Conservation (phyloP, 1,284 basidiomycete genomes). For the Apiotrichum siamense region DNA sequence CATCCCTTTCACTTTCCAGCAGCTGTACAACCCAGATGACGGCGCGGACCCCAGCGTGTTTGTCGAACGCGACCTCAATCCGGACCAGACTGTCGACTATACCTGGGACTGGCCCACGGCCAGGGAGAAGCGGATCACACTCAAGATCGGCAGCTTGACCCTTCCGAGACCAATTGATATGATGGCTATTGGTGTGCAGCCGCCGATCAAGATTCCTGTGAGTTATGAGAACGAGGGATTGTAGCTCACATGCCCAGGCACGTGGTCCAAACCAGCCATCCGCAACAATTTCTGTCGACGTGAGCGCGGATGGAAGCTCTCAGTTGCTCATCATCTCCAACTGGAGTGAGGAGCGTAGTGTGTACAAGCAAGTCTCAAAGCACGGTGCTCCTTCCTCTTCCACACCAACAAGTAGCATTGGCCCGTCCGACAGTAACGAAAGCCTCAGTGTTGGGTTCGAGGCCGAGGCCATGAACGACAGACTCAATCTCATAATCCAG, state of each 20-base stretch:
- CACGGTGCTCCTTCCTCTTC: slow-evolving; percentile 44
- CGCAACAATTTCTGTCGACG: slow-evolving; percentile 76
- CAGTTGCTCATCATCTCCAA: slow-evolving; percentile 84
- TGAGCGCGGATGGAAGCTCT: slow-evolving; percentile 80
- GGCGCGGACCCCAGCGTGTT: slow-evolving; percentile 48
- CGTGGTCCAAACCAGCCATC: slow-evolving; percentile 46
- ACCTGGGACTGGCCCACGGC: slow-evolving; percentile 94
- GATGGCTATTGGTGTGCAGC: slow-evolving; percentile 89
- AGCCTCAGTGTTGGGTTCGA: slow-evolving; percentile 60
- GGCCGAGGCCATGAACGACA: slow-evolving; percentile 67
- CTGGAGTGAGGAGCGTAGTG: slow-evolving; percentile 77
- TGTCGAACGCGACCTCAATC: slow-evolving; percentile 19
- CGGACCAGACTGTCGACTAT: slow-evolving; percentile 52
- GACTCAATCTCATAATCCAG: slow-evolving; percentile 62
- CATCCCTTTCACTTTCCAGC: slow-evolving; percentile 63
- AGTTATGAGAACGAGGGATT: not conserved
- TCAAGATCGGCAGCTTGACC: slow-evolving; percentile 56
- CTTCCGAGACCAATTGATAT: slow-evolving; percentile 76
- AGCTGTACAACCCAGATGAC: slow-evolving; percentile 50
- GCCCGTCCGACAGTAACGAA: slow-evolving; percentile 19
- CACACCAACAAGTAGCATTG: not conserved
- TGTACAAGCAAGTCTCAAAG: slow-evolving; percentile 69
- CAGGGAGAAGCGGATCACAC: slow-evolving; percentile 69
- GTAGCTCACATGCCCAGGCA: slow-evolving; percentile 9
- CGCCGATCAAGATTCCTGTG: slow-evolving; percentile 73